These are phyloP conservation scores for Backusella australiensis DNA, from an alignment of 192 early-diverging fungal species.

Conservation along the genomic window DNA sequence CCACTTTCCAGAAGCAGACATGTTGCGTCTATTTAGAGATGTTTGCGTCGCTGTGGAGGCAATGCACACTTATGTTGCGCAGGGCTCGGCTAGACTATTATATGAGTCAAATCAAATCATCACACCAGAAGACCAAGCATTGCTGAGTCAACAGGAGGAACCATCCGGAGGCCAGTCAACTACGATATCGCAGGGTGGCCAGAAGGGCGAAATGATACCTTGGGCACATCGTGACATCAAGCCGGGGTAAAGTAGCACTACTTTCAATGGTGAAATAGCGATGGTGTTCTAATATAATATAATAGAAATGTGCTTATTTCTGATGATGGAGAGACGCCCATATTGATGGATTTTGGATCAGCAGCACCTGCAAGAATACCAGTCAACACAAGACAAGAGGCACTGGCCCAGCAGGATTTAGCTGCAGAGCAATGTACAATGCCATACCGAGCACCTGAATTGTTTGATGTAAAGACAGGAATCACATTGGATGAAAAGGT, in stretches of 20 bases:
- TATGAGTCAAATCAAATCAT: constrained; percentile 62
- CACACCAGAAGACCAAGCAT: constrained; percentile 49
- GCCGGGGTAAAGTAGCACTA: constrained; percentile 43
- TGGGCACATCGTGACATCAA: constrained; percentile 78
- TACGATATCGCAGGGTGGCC: not conserved
- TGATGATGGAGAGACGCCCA: constrained; percentile 62
- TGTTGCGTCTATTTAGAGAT: constrained; percentile 56
- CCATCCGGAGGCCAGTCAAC: not conserved
- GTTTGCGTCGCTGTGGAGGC: constrained; percentile 57
- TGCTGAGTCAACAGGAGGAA: constrained; percentile 14
- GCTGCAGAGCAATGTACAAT: constrained; percentile 70
- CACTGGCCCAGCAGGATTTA: constrained; percentile 64
- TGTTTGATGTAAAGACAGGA: constrained; percentile 74
- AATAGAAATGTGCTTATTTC: constrained; percentile 60
- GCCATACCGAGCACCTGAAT: constrained; percentile 76
- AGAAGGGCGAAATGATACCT: constrained; percentile 38
- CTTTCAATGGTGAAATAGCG: no score
- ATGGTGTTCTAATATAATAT: not conserved
- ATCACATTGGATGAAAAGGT: constrained; percentile 62
- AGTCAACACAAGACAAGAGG: constrained; percentile 53
- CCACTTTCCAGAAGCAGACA: constrained; percentile 53
- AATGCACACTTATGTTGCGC: constrained; percentile 61
- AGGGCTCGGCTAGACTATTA: constrained; percentile 45
- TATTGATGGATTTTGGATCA: constrained; percentile 82
- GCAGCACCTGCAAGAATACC: constrained; percentile 54